Evolutionary conservation across 345 rosid species (phyloP).

Genomic region (Lepidium didymum): DNA sequence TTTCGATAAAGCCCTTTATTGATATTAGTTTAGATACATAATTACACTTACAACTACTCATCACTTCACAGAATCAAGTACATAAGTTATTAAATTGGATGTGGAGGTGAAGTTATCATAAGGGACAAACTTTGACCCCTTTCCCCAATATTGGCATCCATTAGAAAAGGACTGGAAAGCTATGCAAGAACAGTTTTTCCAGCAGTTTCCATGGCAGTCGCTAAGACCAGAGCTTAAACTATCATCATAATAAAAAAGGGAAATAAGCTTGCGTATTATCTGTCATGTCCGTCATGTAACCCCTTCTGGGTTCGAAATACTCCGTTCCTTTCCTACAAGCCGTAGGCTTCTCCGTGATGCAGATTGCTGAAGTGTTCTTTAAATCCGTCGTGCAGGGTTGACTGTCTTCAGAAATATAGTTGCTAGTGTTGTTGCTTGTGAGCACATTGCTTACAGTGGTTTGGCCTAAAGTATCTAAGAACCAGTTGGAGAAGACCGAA

Average conservation of each 20-base stretch:
- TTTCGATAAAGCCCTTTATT: constrained; percentile 3
- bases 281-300: constrained; percentile 29
- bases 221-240: constrained; percentile 33
- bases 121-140: constrained; percentile 29
- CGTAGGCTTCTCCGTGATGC: constrained; percentile 39
- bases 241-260: background rate
- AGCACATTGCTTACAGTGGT: constrained; percentile 31
- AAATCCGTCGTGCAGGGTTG: constrained; percentile 30
- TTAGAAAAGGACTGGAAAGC: constrained; percentile 29
- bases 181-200: constrained; percentile 53
- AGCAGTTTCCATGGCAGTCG: constrained; percentile 54
- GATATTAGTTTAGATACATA: constrained; percentile 12
- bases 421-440: background rate
- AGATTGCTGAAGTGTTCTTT: constrained; percentile 37
- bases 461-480: constrained; percentile 42
- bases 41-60: background rate
- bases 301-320: constrained; percentile 39
- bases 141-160: constrained; percentile 45
- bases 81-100: constrained; percentile 24
- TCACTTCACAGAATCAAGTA: constrained; percentile 28
- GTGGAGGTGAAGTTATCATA: constrained; percentile 16
- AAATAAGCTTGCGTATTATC: background rate
- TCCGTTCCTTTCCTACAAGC: constrained; percentile 43
- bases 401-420: constrained; percentile 27
- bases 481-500: constrained; percentile 40